A percentile compares a stretch with the other conserved stretches of the same genome.
Evolutionary conservation across 441 rosid genomes (phyloP).

Genomic region (Mallotus repandus): DNA sequence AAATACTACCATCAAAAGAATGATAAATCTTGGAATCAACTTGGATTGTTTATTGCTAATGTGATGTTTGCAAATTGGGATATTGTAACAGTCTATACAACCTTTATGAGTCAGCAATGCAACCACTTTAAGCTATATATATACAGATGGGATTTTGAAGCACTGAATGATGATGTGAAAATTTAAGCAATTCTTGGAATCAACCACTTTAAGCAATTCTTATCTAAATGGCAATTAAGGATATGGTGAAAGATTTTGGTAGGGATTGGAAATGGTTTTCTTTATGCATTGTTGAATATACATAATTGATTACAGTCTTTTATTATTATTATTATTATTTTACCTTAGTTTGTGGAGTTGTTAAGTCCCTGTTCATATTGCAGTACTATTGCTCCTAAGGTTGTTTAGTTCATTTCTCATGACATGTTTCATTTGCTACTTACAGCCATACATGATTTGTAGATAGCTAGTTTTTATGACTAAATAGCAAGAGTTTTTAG

Average conservation of each 20-base stretch:
- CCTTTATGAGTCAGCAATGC: constrained; percentile 16
- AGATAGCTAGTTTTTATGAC: constrained; percentile 13
- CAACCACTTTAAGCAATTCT: too few species aligned
- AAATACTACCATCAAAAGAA: background rate
- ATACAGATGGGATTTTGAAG: constrained; percentile 10
- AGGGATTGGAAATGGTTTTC: constrained; percentile 3
- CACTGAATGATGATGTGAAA: constrained; percentile 22
- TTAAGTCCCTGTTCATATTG: constrained; percentile 26
- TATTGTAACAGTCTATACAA: background rate
- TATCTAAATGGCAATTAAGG: constrained; percentile 9
- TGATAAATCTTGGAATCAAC: background rate
- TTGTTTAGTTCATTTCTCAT: constrained; percentile 9
- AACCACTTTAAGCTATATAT: constrained; percentile 16
- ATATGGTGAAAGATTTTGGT: constrained; percentile 18
- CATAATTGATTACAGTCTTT: background rate
- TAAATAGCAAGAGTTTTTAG: constrained; percentile 6
- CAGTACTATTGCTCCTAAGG: constrained; percentile 15
- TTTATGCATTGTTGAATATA: too few species aligned
- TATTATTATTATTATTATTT: constrained; percentile 20
- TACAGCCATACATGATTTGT: constrained; percentile 20
- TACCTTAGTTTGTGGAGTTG: background rate
- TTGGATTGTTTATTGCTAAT: background rate
- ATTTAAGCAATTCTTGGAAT: too few species aligned
- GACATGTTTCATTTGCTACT: constrained; percentile 18
- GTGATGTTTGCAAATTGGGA: constrained; percentile 1